Evolutionary conservation across 768 basidiomycete species (phyloP).

Genomic region (Pholiota molesta): DNA sequence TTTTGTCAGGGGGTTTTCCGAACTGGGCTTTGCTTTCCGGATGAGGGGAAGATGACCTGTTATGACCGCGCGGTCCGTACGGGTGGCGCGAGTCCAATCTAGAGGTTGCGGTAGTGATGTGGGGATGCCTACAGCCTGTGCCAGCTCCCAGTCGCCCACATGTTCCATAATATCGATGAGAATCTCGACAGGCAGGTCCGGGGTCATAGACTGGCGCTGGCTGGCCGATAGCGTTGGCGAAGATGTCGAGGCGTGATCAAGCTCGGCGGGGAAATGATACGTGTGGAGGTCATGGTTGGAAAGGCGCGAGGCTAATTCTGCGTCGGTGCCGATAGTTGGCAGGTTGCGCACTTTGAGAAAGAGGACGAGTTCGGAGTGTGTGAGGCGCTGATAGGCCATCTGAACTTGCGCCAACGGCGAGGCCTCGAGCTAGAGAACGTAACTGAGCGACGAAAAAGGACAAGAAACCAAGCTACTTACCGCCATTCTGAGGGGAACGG

Average conservation of each 20-base stretch:
- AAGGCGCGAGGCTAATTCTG: conserved; percentile 70
- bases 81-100: conserved; percentile 73
- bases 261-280: conserved; percentile 58
- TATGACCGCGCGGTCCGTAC: conserved; percentile 74
- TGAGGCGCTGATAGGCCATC: conserved; percentile 70
- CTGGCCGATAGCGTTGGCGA: conserved; percentile 31
- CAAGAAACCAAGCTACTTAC: conserved; percentile 29
- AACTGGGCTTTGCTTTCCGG: conserved; percentile 57
- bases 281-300: conserved; percentile 76
- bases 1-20: conserved; percentile 63
- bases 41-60: conserved; percentile 62
- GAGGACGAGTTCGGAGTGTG: conserved; percentile 68
- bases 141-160: conserved; percentile 83
- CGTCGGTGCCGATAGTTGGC: conserved; percentile 62
- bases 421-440: conserved; percentile 34
- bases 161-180: conserved; percentile 78
- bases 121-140: conserved; percentile 74
- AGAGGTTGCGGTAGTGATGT: conserved; percentile 66
- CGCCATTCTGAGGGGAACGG: conserved; percentile 33
- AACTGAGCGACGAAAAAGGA: conserved; percentile 12
- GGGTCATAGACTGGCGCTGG: conserved; percentile 38
- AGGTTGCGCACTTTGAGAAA: conserved; percentile 76
- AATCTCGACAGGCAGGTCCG: conserved; percentile 77
- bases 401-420: conserved; percentile 52
- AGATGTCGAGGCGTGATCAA: conserved; percentile 30